Base-by-base conservation (phyloP, 148 eudicot species). In the Cornus kousa region DNA sequence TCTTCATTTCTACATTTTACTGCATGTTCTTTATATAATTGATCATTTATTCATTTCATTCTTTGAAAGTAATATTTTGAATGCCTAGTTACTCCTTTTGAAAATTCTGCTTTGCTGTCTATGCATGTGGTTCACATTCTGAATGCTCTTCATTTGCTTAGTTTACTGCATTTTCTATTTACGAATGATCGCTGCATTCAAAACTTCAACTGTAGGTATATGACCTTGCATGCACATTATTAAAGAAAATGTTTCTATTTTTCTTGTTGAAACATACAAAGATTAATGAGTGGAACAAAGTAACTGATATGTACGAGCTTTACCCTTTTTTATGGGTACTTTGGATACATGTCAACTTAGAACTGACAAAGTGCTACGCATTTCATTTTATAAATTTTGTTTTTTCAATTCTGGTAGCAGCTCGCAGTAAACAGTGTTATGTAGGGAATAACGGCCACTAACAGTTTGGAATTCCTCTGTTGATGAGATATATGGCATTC, bases 201-300 rank as follows among this genome's bases (percentile, higher is more conserved):
- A 35, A 35, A 35, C 0, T 35, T 35, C 37, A 35, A 57, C 13
- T 57, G 20, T 57, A 13, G 14, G 20, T 2, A 14, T 57, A 57
- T 14, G 14, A 2, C 64, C 5, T n/a, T n/a, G n/a, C n/a, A 9
- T 57, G 3, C 64, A 57, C 64, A 1, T 48, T 11, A 48, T 57
- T 57, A 12, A 57, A 57, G 19, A 57, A 57, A 48, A 48, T 48
- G 53, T 8, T 53, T 11, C 6, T 74, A 5, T 55, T 74, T 14
- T n/a, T 39, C 66, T n/a, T 74, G 48, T 28, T 53, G 37, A 75
- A 84, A 53, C 50, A 40, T 39, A 23, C 28, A 7, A 68, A 22
- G 24, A 9, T 66, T 7, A 48, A 48, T 8, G 12, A 57, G 20
- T 57, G 64, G 64, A 57, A 57, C 20, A 57, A 57, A 9, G 64